phyloP scores from a whole-genome alignment of 2,329 filamentous ascomycete genomes.

The Dactylonectria macrodidyma region DNA sequence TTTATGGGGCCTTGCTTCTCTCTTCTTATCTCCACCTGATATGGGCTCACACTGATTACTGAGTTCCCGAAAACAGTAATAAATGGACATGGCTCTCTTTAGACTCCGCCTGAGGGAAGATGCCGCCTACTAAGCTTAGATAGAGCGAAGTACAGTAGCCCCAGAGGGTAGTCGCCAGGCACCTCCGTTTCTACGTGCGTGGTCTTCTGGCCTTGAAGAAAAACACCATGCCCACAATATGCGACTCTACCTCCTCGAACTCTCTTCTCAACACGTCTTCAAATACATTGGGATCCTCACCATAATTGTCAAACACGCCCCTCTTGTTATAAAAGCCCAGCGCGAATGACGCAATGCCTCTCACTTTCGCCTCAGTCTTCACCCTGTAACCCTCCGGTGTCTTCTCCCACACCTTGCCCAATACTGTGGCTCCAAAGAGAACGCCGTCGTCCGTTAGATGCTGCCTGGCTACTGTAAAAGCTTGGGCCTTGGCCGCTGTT shows the following conservation, averaged over 20 bases:
- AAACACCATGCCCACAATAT: slow-evolving; percentile 28
- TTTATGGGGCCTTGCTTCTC: too few species aligned
- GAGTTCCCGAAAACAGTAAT: too few species aligned
- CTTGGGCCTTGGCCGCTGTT: slow-evolving; percentile 16
- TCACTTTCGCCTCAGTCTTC: background rate
- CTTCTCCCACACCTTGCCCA: slow-evolving; percentile 31
- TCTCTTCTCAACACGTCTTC: background rate
- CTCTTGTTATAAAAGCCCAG: slow-evolving; percentile 23
- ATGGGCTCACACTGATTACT: too few species aligned
- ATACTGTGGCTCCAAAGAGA: slow-evolving; percentile 17
- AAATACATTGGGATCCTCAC: slow-evolving; percentile 22
- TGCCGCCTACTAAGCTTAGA: too few species aligned
- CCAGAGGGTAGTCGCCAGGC: background rate
- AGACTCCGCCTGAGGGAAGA: background rate
- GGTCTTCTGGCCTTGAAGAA: slow-evolving; percentile 30
- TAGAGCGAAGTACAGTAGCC: too few species aligned
- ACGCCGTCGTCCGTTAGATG: slow-evolving; percentile 11
- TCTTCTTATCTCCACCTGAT: too few species aligned
- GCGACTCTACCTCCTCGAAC: slow-evolving; percentile 28
- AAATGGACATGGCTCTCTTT: background rate
- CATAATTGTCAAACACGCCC: slow-evolving; percentile 26
- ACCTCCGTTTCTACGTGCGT: background rate
- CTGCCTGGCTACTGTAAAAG: slow-evolving; percentile 15
- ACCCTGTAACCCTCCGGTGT: background rate
- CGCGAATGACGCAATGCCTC: slow-evolving; percentile 13